Percentiles rank a stretch among this genome's conserved stretches.
Conservation (phyloP, 2,329 filamentous ascomycete genomes). For the Fusarium citri region DNA sequence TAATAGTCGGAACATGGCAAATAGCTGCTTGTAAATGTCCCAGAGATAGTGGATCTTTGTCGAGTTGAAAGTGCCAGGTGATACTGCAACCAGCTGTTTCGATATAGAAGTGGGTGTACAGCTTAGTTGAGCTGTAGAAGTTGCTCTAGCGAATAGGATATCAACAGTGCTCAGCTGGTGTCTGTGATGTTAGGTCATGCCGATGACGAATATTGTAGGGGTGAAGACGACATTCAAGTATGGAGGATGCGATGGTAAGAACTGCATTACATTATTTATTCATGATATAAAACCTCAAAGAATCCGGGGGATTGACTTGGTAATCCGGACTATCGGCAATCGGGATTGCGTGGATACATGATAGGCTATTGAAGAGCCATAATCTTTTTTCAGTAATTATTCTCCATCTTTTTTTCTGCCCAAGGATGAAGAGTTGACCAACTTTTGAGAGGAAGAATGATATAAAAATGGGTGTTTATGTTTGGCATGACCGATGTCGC, state of each 20-base stretch:
- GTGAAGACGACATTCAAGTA: conserved; percentile 40
- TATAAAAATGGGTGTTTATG: conserved; percentile 26
- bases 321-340: conserved; percentile 29
- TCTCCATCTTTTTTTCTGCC: conserved; percentile 28
- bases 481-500: conserved; percentile 43
- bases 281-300: conserved; percentile 2
- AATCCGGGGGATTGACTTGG: background rate
- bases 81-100: conserved; percentile 7
- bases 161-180: conserved; percentile 19
- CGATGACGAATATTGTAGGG: conserved; percentile 47
- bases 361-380: conserved; percentile 21
- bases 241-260: background rate
- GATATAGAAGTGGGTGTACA: conserved; percentile 21
- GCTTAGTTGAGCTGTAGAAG: background rate
- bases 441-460: conserved; percentile 25
- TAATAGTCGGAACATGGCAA: background rate
- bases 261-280: conserved; percentile 10
- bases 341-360: conserved; percentile 12
- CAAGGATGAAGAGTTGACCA: conserved; percentile 28
- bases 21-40: background rate
- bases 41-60: background rate
- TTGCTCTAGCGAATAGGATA: conserved; percentile 31
- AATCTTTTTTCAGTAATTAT: conserved; percentile 2
- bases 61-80: conserved; percentile 19
- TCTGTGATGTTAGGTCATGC: conserved; percentile 21